Conservation (phyloP, 129 eudicot species). For the Mikania micrantha region DNA sequence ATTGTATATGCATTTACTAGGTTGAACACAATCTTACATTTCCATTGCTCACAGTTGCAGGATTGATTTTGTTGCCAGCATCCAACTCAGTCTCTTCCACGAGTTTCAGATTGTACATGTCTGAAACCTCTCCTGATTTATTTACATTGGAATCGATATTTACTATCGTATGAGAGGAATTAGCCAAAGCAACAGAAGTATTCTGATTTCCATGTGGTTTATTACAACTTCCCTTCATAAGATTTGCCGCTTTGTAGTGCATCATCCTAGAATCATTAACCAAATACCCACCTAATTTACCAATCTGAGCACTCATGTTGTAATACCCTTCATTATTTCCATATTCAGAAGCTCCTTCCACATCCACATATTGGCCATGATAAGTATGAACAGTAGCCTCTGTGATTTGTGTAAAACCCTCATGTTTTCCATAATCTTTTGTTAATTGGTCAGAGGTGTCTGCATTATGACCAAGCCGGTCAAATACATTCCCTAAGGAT, state of each 20-base stretch:
- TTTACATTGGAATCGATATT: constrained; percentile 50
- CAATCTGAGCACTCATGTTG: constrained; percentile 30
- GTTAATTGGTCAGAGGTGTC: constrained; percentile 28
- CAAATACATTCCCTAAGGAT: constrained; percentile 73
- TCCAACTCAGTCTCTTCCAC: constrained; percentile 20
- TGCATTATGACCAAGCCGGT: constrained; percentile 63
- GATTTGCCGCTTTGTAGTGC: constrained; percentile 34
- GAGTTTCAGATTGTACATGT: constrained; percentile 32
- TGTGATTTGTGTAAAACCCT: constrained; percentile 21
- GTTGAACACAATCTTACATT: constrained; percentile 47
- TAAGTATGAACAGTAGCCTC: constrained; percentile 24
- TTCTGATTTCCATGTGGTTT: constrained; percentile 35
- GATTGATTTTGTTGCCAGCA: constrained; percentile 37
- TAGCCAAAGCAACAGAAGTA: constrained; percentile 30
- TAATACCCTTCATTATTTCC: constrained; percentile 40
- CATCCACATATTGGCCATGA: constrained; percentile 22
- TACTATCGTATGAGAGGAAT: constrained; percentile 39
- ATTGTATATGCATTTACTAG: neutral
- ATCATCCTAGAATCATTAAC: constrained; percentile 37
- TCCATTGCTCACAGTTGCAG: constrained; percentile 36
- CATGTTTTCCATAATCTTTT: constrained; percentile 26
- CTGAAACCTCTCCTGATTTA: constrained; percentile 32
- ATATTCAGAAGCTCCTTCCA: constrained; percentile 35
- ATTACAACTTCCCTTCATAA: constrained; percentile 27
- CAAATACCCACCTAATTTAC: constrained; percentile 37